Conservation (phyloP, 768 basidiomycete species). For the Pholiota molesta region DNA sequence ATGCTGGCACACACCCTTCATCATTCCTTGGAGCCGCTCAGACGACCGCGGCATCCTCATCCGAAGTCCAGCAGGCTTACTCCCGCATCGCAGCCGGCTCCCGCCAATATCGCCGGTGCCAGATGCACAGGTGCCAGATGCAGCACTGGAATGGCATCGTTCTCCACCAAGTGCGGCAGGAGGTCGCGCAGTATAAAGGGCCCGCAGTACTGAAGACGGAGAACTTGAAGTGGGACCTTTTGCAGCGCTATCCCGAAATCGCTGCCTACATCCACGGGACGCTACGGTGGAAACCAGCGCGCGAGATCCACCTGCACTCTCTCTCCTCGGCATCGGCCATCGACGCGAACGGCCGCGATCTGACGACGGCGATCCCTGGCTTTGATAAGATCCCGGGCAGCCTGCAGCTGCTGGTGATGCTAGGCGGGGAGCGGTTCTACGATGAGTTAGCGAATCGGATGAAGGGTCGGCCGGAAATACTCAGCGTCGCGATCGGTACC, state of each 20-base stretch:
- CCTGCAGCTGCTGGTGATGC: background rate
- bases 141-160: too few relatives aligned
- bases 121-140: too few relatives aligned
- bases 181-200: too few relatives aligned
- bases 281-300: background rate
- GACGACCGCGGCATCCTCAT: too few relatives aligned
- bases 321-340: background rate
- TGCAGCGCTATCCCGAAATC: background rate
- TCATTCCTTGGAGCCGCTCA: too few relatives aligned
- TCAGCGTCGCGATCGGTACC: background rate
- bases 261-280: background rate
- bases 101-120: too few relatives aligned
- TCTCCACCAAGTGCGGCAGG: too few relatives aligned
- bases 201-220: too few relatives aligned
- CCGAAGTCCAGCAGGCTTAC: too few relatives aligned
- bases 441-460: background rate
- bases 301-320: background rate
- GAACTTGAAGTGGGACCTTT: background rate
- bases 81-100: too few relatives aligned
- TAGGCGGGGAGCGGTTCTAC: background rate
- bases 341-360: background rate
- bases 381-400: background rate
- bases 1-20: too few relatives aligned
- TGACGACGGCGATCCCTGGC: background rate
- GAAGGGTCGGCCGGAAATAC: background rate